A percentile compares a stretch with the other conserved stretches of the same genome.
Conservation (phyloP, 345 rosid genomes). For the Populus simonii region DNA sequence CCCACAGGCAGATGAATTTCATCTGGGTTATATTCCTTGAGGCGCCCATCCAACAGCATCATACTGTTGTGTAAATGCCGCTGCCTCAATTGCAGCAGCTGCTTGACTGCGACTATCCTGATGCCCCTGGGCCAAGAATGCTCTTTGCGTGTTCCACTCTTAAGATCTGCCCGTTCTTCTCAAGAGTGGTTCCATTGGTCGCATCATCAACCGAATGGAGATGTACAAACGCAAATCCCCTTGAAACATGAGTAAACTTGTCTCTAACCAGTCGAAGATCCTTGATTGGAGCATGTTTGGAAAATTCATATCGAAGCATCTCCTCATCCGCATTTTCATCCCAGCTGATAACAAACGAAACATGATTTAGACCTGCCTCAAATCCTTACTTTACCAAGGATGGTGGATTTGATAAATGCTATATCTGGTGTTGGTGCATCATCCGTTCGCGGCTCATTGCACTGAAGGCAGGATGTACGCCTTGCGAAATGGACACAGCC, state of each 20-base stretch:
- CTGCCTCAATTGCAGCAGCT: slow-evolving; percentile 99
- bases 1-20: slow-evolving; percentile 53
- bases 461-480: slow-evolving; percentile 96
- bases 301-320: slow-evolving; percentile 94
- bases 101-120: slow-evolving; percentile 73
- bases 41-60: slow-evolving; percentile 95
- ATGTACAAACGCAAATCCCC: slow-evolving; percentile 97
- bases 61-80: slow-evolving; percentile 95
- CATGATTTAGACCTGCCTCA: slow-evolving; percentile 96
- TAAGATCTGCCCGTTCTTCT: no score
- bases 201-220: slow-evolving; percentile 88
- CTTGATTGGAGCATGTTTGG: slow-evolving; percentile 97
- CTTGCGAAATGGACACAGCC: slow-evolving; percentile 91
- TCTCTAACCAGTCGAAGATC: slow-evolving; percentile 98
- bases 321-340: slow-evolving; percentile 99
- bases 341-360: slow-evolving; percentile 88
- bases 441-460: slow-evolving; percentile 87
- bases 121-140: slow-evolving; percentile 78
- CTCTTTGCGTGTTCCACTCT: slow-evolving; percentile 95
- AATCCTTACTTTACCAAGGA: no score
- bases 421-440: slow-evolving; percentile 94
- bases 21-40: slow-evolving; percentile 87
- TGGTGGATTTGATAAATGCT: no score
- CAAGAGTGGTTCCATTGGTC: slow-evolving; percentile 77
- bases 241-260: slow-evolving; percentile 96